Evolutionary conservation across 805 yeast genomes (phyloP).

Genomic region (Hanseniaspora lindneri): DNA sequence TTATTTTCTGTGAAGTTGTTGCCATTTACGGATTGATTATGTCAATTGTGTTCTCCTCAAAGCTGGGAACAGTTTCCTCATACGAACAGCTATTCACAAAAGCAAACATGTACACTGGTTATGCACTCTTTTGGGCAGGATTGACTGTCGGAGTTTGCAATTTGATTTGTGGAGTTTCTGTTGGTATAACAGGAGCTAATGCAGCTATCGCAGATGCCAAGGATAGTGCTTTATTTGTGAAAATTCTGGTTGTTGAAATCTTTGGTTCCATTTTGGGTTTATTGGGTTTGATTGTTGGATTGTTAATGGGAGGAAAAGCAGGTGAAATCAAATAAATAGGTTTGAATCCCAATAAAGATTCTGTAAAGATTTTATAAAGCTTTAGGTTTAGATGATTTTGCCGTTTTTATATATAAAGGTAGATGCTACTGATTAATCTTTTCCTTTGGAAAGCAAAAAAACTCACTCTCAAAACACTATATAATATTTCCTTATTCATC

Average conservation of each 20-base stretch:
- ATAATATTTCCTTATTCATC: constrained; percentile 37
- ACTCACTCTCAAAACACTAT: neutral
- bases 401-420: too few relatives aligned
- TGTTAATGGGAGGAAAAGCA: constrained; percentile 94
- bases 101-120: constrained; percentile 87
- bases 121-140: constrained; percentile 95
- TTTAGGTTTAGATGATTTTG: too few relatives aligned
- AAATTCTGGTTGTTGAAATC: constrained; percentile 91
- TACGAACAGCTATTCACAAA: constrained; percentile 55
- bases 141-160: constrained; percentile 87
- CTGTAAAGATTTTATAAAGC: neutral
- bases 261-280: constrained; percentile 93
- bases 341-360: neutral
- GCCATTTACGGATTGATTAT: constrained; percentile 96
- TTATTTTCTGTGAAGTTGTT: constrained; percentile 97
- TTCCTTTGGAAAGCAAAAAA: too few relatives aligned
- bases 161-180: constrained; percentile 92
- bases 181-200: constrained; percentile 96
- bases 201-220: constrained; percentile 98
- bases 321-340: constrained; percentile 54
- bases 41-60: constrained; percentile 93
- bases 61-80: constrained; percentile 52
- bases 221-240: constrained; percentile 85
- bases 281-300: constrained; percentile 91
- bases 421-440: too few relatives aligned